These are phyloP conservation scores for Fagopyrum homotropicum DNA, from an alignment of 148 eudicot genomes.

Conservation along the genomic window DNA sequence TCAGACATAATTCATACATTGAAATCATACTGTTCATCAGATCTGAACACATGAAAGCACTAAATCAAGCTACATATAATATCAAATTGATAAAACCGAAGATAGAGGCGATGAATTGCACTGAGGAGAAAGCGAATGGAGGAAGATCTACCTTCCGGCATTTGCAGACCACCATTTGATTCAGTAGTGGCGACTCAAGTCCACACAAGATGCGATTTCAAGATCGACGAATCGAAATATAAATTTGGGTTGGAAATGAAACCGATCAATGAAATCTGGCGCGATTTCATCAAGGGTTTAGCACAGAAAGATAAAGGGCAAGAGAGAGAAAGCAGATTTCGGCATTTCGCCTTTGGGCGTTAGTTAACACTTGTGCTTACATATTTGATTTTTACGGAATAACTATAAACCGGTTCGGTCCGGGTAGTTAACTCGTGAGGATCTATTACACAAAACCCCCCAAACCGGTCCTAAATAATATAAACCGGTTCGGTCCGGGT, in stretches of 20 bases:
- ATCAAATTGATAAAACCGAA: background rate
- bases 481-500: too few species aligned
- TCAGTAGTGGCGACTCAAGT: conserved; percentile 14
- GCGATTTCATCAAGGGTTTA: conserved; percentile 26
- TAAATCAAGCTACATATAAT: background rate
- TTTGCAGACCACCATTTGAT: conserved; percentile 97
- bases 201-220: conserved; percentile 11
- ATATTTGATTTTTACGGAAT: too few species aligned
- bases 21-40: conserved; percentile 12
- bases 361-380: background rate
- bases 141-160: conserved; percentile 68
- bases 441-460: too few species aligned
- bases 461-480: too few species aligned
- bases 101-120: background rate
- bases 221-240: conserved; percentile 14
- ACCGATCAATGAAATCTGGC: conserved; percentile 17
- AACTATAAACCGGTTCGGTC: too few species aligned
- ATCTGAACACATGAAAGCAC: conserved; percentile 18
- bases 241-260: conserved; percentile 14
- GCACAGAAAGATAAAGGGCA: background rate
- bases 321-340: background rate
- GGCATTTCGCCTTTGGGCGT: background rate
- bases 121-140: background rate
- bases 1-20: conserved; percentile 1
- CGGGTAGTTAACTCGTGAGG: too few species aligned